Evolutionary conservation across 1,139 yeast genomes (phyloP).

Genomic region (Magnusiomyces tetraspermus): DNA sequence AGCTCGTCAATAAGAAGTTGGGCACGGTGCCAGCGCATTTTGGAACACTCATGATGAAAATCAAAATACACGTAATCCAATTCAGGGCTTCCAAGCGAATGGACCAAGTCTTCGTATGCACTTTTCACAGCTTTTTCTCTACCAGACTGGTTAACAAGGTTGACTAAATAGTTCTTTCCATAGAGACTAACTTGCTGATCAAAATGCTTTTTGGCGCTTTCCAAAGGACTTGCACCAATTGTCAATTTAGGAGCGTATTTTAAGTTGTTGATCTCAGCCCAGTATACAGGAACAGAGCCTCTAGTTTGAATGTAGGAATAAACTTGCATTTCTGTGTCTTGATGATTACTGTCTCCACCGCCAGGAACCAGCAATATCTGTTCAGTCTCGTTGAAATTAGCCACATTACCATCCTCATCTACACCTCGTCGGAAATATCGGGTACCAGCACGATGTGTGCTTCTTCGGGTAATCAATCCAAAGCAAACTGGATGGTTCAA

Average conservation of each 20-base stretch:
- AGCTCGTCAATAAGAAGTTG: slow-evolving; percentile 64
- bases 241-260: not conserved
- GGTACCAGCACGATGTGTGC: slow-evolving; percentile 80
- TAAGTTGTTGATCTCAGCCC: slow-evolving; percentile 49
- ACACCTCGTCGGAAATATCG: slow-evolving; percentile 94
- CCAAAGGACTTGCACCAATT: slow-evolving; percentile 36
- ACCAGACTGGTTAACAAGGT: slow-evolving; percentile 89
- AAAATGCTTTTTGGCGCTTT: slow-evolving; percentile 71
- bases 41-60: slow-evolving; percentile 94
- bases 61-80: slow-evolving; percentile 79
- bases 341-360: slow-evolving; percentile 20
- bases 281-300: slow-evolving; percentile 68
- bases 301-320: slow-evolving; percentile 58
- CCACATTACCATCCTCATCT: slow-evolving; percentile 70
- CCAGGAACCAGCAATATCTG: slow-evolving; percentile 51
- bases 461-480: slow-evolving; percentile 72
- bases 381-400: slow-evolving; percentile 94
- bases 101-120: slow-evolving; percentile 72
- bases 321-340: slow-evolving; percentile 34
- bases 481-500: slow-evolving; percentile 46
- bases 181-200: slow-evolving; percentile 55
- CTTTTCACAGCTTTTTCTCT: slow-evolving; percentile 83
- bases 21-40: slow-evolving; percentile 90
- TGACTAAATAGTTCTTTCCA: slow-evolving; percentile 78
- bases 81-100: slow-evolving; percentile 47